These are phyloP conservation scores for Oldenlandia corymbosa DNA, from an alignment of 257 asterid genomes.

Conservation along the genomic window DNA sequence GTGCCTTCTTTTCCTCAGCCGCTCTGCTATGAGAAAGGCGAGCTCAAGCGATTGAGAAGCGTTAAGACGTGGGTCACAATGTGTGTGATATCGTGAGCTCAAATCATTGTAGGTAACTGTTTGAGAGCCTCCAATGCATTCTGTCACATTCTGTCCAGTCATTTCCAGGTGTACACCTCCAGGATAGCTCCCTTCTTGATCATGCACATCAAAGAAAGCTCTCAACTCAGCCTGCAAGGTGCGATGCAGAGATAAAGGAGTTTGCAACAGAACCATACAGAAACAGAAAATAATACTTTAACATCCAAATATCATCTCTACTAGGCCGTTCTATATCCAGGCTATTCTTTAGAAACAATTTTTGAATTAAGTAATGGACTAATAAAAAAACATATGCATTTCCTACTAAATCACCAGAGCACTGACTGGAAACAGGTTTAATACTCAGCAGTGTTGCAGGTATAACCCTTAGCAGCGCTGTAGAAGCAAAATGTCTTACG, in stretches of 20 bases:
- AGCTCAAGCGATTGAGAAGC: slow-evolving; percentile 79
- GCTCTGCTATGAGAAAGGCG: slow-evolving; percentile 60
- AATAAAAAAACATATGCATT: no score
- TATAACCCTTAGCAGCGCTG: background rate
- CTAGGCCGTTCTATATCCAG: background rate
- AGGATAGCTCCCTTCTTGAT: slow-evolving; percentile 75
- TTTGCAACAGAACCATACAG: background rate
- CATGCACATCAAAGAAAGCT: slow-evolving; percentile 78
- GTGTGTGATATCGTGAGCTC: slow-evolving; percentile 69
- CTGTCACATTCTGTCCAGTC: slow-evolving; percentile 82
- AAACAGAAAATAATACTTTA: background rate
- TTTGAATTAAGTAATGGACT: no score
- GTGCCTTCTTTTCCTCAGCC: slow-evolving; percentile 62
- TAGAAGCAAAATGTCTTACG: background rate
- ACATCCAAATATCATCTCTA: background rate
- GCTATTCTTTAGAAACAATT: background rate
- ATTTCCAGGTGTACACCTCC: slow-evolving; percentile 84
- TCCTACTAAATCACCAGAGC: background rate
- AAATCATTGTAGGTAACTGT: slow-evolving; percentile 60
- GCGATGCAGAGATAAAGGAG: background rate
- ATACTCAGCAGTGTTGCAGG: background rate
- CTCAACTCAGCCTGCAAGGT: slow-evolving; percentile 52
- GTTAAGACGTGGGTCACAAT: slow-evolving; percentile 70
- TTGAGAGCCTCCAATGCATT: slow-evolving; percentile 67
- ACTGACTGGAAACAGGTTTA: background rate